These are phyloP conservation scores for Tulasnella calospora DNA, from an alignment of 768 basidiomycete species.

Conservation along the genomic window DNA sequence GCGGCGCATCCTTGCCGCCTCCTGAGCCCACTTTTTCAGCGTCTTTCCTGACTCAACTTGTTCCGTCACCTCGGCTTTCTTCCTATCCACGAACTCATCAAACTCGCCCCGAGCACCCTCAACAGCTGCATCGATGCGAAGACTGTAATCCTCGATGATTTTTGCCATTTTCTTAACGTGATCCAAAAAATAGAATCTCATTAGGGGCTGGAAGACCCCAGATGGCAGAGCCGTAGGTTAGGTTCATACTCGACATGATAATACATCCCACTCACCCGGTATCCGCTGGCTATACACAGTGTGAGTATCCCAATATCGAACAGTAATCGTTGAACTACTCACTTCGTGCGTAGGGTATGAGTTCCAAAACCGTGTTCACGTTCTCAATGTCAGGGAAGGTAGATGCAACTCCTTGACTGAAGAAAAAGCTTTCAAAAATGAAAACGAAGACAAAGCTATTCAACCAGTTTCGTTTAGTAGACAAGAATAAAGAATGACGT, in stretches of 20 bases:
- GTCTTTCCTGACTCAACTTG: background rate
- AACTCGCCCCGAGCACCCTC: background rate
- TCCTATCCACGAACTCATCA: background rate
- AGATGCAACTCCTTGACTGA: background rate
- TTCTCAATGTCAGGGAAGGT: background rate
- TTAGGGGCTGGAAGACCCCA: too few species aligned
- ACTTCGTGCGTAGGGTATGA: background rate
- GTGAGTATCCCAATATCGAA: background rate
- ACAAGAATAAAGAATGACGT: background rate
- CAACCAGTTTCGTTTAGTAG: background rate
- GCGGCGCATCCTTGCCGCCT: background rate
- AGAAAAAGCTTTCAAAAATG: background rate
- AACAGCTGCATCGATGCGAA: conserved; percentile 6
- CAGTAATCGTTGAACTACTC: background rate
- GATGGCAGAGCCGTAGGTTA: too few species aligned
- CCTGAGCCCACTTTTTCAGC: background rate
- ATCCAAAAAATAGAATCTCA: background rate
- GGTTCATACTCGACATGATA: too few species aligned
- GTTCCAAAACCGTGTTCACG: background rate
- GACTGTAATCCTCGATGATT: background rate
- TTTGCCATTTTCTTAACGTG: background rate
- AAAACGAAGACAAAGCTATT: background rate
- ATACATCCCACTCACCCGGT: too few species aligned
- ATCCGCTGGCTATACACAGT: background rate
- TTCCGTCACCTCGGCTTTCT: background rate